These are phyloP conservation scores for Areca catechu DNA, from an alignment of 176 grass and related monocot species.

Conservation along the genomic window DNA sequence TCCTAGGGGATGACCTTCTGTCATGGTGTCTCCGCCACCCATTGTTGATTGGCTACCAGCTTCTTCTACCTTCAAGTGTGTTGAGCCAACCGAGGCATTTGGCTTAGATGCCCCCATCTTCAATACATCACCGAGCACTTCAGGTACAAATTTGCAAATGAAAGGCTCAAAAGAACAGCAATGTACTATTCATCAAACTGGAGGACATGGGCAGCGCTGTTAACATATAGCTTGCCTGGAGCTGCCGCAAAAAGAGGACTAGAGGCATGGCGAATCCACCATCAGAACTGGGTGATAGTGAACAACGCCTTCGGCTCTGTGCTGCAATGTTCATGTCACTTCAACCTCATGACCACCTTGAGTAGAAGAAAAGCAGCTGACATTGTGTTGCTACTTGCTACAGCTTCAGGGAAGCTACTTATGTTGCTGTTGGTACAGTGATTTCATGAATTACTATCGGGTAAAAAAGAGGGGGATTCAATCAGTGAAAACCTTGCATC, in stretches of 20 bases:
- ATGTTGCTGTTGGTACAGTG: too few relatives aligned
- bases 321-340: conserved; percentile 97
- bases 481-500: too few relatives aligned
- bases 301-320: conserved; percentile 63
- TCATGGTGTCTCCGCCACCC: conserved; percentile 84
- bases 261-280: conserved; percentile 8
- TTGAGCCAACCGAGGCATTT: conserved; percentile 69
- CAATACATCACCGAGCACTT: conserved; percentile 95
- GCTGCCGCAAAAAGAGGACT: conserved; percentile 39
- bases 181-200: conserved; percentile 93
- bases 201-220: conserved; percentile 93
- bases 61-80: conserved; percentile 80
- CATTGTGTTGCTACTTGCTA: too few relatives aligned
- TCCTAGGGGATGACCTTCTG: conserved; percentile 94
- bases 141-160: conserved; percentile 89
- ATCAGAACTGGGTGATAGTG: conserved; percentile 26
- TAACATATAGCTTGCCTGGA: conserved; percentile 97
- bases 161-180: conserved; percentile 77
- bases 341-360: conserved; percentile 90
- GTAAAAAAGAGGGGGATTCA: too few relatives aligned
- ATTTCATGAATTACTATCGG: too few relatives aligned
- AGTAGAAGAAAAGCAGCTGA: conserved; percentile 16
- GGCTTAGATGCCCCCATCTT: conserved; percentile 67
- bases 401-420: too few relatives aligned
- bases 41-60: conserved; percentile 55